Conservation (phyloP, 495 filamentous ascomycete genomes). For the Pyrenopolyporus hunteri region DNA sequence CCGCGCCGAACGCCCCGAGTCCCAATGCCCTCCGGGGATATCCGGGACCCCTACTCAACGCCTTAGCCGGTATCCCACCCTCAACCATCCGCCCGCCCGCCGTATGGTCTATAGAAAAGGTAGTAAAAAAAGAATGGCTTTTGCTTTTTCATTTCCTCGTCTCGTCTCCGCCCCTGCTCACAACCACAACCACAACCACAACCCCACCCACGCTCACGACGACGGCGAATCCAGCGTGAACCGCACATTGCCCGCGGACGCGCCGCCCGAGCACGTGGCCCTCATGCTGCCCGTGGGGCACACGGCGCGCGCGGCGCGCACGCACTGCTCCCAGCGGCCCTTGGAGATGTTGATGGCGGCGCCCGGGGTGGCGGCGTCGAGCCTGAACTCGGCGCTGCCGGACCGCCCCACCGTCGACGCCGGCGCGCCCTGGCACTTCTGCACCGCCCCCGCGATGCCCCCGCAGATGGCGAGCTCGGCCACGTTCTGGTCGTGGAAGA, state of each 20-base stretch:
- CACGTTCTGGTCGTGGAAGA: constrained; percentile 60
- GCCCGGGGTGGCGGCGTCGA: constrained; percentile 45
- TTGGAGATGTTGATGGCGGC: constrained; percentile 58
- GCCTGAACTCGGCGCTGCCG: constrained; percentile 55
- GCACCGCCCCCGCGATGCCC: constrained; percentile 54
- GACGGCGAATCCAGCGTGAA: constrained; percentile 50
- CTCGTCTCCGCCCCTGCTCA: no score
- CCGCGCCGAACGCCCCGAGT: background rate
- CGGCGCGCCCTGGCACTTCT: constrained; percentile 50
- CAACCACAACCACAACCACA: no score
- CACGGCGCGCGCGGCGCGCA: constrained; percentile 53
- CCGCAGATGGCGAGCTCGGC: constrained; percentile 61
- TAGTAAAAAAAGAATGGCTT: background rate
- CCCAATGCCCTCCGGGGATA: constrained; percentile 1
- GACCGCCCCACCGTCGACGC: constrained; percentile 48
- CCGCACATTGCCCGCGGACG: constrained; percentile 53
- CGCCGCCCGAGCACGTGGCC: constrained; percentile 57
- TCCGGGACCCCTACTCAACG: background rate
- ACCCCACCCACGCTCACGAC: no score
- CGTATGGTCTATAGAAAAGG: background rate
- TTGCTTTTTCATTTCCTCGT: background rate
- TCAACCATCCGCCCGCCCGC: no score
- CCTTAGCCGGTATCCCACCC: no score
- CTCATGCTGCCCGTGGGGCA: constrained; percentile 55
- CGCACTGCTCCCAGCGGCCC: constrained; percentile 57